These are phyloP conservation scores for Oenanthe sinensis DNA, from an alignment of 129 eudicot genomes.

Conservation along the genomic window DNA sequence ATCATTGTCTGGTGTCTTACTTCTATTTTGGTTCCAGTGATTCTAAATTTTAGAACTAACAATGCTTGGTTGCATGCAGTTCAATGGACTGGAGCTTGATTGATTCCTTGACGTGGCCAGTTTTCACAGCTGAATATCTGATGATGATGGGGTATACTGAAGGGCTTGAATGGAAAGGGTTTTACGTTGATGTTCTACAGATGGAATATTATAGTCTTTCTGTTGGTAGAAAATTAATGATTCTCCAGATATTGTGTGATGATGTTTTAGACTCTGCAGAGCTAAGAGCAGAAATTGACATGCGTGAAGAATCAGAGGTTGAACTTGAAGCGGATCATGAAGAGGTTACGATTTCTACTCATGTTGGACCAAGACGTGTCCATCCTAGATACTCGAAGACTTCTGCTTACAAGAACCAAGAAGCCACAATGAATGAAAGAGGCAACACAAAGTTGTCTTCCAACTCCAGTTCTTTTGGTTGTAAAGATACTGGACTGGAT, in stretches of 20 bases:
- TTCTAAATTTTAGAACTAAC: background rate
- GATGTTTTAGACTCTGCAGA: constrained; percentile 67
- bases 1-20: background rate
- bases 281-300: constrained; percentile 71
- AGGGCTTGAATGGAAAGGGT: constrained; percentile 70
- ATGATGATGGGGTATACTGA: constrained; percentile 57
- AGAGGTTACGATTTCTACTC: constrained; percentile 16
- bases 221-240: constrained; percentile 49
- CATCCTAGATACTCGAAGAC: constrained; percentile 50
- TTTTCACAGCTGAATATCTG: constrained; percentile 63
- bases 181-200: constrained; percentile 47
- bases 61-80: constrained; percentile 30
- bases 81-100: constrained; percentile 88
- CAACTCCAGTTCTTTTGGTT: constrained; percentile 21
- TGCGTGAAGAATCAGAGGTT: constrained; percentile 64
- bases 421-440: constrained; percentile 31
- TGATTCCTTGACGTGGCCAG: constrained; percentile 93
- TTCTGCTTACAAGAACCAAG: constrained; percentile 42
- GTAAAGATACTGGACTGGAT: constrained; percentile 22
- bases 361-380: constrained; percentile 44
- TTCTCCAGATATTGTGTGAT: constrained; percentile 86
- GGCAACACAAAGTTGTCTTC: constrained; percentile 17
- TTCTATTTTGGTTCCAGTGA: background rate
- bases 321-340: constrained; percentile 56
- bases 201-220: constrained; percentile 69